Evolutionary conservation across 257 asterid genomes (phyloP).

Genomic region (Capsicum baccatum): DNA sequence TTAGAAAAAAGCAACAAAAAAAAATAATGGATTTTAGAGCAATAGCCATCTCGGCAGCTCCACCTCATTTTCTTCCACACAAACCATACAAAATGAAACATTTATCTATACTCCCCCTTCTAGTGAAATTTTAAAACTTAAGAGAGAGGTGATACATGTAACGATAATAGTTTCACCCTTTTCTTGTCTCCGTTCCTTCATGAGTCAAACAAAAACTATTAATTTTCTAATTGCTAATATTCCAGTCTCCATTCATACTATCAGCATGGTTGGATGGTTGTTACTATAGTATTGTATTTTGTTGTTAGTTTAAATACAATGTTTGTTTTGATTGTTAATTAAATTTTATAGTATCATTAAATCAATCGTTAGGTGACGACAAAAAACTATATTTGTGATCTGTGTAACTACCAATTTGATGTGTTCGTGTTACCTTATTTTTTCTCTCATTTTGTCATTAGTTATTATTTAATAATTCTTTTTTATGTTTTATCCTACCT

Average conservation of each 20-base stretch:
- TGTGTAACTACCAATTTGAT: no score
- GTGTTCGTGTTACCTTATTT: no score
- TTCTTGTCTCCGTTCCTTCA: neutral
- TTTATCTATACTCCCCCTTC: neutral
- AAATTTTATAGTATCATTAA: no score
- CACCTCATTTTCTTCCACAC: conserved; percentile 11
- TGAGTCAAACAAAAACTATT: neutral
- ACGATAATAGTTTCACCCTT: neutral
- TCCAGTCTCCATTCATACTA: neutral
- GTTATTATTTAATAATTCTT: no score
- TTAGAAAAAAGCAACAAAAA: neutral
- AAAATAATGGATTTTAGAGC: neutral
- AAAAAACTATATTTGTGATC: no score
- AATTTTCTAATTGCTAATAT: conserved; percentile 1
- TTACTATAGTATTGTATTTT: no score
- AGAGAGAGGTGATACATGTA: neutral
- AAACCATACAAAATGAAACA: neutral
- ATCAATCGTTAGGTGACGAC: no score
- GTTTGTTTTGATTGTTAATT: no score
- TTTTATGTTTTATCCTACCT: no score
- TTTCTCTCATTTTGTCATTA: no score
- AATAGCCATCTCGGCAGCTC: neutral
- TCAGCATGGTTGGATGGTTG: no score
- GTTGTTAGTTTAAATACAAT: no score
- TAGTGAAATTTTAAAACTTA: neutral